Percentiles rank a stretch among this genome's conserved stretches.
Conservation (phyloP, 1,284 basidiomycete genomes). For the Rhizoctonia solani region DNA sequence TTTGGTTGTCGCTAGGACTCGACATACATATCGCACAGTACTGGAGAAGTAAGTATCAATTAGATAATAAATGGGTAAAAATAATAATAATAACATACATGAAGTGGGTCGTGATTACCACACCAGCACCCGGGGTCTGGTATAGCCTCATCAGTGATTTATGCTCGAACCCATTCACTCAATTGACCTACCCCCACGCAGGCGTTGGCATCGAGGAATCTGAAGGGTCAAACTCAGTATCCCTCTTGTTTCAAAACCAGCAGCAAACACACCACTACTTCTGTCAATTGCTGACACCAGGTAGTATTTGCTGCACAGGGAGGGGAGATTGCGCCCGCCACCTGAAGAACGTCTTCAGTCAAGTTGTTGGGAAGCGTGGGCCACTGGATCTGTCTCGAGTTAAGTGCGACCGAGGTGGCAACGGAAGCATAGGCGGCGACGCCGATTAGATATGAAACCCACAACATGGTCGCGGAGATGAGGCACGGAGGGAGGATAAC, state of each 20-base stretch:
- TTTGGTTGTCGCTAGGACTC: slow-evolving; percentile 36
- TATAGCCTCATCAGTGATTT: not conserved
- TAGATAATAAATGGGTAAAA: not conserved
- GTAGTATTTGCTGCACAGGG: slow-evolving; percentile 29
- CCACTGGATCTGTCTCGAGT: slow-evolving; percentile 1
- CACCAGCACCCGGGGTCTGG: slow-evolving; percentile 37
- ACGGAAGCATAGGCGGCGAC: not conserved
- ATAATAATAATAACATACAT: slow-evolving; percentile 18
- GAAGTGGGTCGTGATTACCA: slow-evolving; percentile 33
- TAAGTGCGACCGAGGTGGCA: not conserved
- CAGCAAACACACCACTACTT: slow-evolving; percentile 23
- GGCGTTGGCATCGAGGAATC: slow-evolving; percentile 26
- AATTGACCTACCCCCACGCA: slow-evolving; percentile 17
- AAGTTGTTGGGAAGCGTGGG: slow-evolving; percentile 33
- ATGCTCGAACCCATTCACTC: not conserved
- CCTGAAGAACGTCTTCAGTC: slow-evolving; percentile 30
- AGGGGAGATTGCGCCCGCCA: slow-evolving; percentile 31
- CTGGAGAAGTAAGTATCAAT: not conserved
- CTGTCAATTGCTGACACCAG: slow-evolving; percentile 11
- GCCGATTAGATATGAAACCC: not conserved
- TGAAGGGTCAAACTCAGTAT: not conserved
- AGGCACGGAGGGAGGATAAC: not conserved
- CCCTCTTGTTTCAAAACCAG: not conserved
- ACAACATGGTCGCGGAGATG: not conserved
- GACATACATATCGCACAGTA: slow-evolving; percentile 37